These are phyloP conservation scores for Nakaseomyces sp. DNA, from an alignment of 1,139 yeast species.

Conservation along the genomic window DNA sequence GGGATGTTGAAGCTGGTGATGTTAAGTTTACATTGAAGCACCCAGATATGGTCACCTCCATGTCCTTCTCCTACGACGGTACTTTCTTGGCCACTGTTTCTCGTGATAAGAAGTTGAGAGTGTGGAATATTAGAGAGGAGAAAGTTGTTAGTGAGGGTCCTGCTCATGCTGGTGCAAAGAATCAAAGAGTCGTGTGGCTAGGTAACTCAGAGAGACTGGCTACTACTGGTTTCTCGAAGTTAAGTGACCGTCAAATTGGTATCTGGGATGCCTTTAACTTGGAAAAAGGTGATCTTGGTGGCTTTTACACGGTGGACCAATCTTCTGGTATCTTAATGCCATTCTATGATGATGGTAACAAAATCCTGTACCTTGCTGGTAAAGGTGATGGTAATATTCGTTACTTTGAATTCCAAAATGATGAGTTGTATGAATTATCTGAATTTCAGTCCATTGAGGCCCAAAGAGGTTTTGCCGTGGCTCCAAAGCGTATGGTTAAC, in stretches of 20 bases:
- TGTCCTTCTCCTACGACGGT: conserved; percentile 86
- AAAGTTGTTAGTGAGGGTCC: conserved; percentile 72
- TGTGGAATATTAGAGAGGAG: conserved; percentile 82
- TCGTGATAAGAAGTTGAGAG: conserved; percentile 82
- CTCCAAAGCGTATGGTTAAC: conserved; percentile 75
- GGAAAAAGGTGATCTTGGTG: conserved; percentile 77
- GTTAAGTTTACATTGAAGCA: conserved; percentile 69
- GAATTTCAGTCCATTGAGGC: conserved; percentile 86
- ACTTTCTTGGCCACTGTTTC: conserved; percentile 77
- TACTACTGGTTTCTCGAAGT: conserved; percentile 92
- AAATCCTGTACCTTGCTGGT: conserved; percentile 82
- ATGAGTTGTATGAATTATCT: conserved; percentile 69
- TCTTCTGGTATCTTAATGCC: conserved; percentile 94
- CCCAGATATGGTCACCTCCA: conserved; percentile 81
- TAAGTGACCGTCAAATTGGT: conserved; percentile 91
- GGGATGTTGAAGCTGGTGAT: conserved; percentile 77
- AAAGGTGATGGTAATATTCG: conserved; percentile 98
- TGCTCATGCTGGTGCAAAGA: conserved; percentile 90
- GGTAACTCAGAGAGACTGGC: conserved; percentile 78
- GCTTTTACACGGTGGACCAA: conserved; percentile 75
- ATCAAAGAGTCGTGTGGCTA: conserved; percentile 80
- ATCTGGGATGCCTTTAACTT: conserved; percentile 79
- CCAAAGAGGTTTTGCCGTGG: conserved; percentile 88
- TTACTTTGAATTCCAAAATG: conserved; percentile 79
- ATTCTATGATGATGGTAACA: conserved; percentile 70